Base-by-base conservation (phyloP, 768 basidiomycete genomes). In the Pleurotus tuber-regium region DNA sequence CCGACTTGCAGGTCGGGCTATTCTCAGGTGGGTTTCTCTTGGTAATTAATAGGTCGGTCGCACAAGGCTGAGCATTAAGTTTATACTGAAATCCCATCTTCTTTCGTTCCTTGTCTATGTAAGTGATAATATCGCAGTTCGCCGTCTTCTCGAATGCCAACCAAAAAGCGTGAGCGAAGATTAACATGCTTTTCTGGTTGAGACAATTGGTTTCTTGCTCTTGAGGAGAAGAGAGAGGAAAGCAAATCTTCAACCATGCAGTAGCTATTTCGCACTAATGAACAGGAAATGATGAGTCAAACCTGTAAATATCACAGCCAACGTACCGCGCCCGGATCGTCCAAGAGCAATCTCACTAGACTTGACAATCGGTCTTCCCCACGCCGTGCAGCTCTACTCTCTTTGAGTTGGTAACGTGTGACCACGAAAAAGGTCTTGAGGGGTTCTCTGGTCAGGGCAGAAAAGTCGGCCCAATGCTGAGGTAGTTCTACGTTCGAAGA, bases 81-180 rank as follows among this genome's bases (percentile, higher is more conserved):
- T 26, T 25, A 38, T 48, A 54, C 18, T 28, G 10, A 41, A 52
- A 62, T n/a, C 60, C 59, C 38, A 53, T 55, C 28, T 49, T 50
- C 30, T 42, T 50, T 19, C 50, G 54, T 30, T 57, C 51, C 30
- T 50, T 40, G 39, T 35, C 29, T 18, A 55, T 26, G 12, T 43
- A 33, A 7, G 7, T 14, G 18, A 29, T 4, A 16, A 46, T n/a
- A n/a, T 10, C 7, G 35, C 8, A 19, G 12, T 56, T 49, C 46
- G 35, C 48, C 42, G 28, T 23, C 5, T 47, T 25, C 14, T 47
- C 21, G 35, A 24, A 54, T 16, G 60, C 28, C 18, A 44, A 39
- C 61, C 62, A 63, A 28, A 57, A 62, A 28, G 59, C 60, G n/a
- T 53, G 25, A 16, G 57, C 56, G 26, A 61, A 61, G 26, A 51